phyloP scores from a whole-genome alignment of 164 flowering plant species.

The Aristolochia californica region DNA sequence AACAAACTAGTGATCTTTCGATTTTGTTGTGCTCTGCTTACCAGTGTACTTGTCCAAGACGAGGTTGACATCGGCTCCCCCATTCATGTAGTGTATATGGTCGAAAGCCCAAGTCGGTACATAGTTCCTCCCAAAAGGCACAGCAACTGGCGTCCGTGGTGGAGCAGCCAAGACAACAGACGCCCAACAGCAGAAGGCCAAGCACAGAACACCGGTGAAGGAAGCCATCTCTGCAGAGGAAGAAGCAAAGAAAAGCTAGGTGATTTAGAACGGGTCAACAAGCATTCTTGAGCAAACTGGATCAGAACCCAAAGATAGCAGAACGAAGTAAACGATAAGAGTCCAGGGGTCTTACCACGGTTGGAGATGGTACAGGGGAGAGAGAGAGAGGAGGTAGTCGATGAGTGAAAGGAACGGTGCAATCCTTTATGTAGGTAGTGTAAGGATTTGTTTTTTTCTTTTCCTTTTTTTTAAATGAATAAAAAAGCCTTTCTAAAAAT shows the following conservation, averaged over 20 bases:
- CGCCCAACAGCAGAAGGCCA: slow-evolving; percentile 18
- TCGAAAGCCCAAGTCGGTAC: slow-evolving; percentile 75
- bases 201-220: slow-evolving; percentile 8
- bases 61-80: slow-evolving; percentile 56
- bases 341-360: background rate
- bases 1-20: background rate
- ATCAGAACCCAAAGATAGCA: background rate
- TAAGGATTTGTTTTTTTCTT: background rate
- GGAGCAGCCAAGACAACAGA: slow-evolving; percentile 19
- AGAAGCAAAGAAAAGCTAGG: slow-evolving; percentile 1
- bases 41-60: slow-evolving; percentile 63
- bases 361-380: background rate
- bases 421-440: slow-evolving; percentile 9
- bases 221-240: slow-evolving; percentile 31
- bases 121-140: slow-evolving; percentile 59
- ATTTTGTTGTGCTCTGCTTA: slow-evolving; percentile 6
- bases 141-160: slow-evolving; percentile 44
- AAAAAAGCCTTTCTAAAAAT: background rate
- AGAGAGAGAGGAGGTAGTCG: background rate
- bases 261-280: no score
- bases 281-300: background rate
- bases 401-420: slow-evolving; percentile 2
- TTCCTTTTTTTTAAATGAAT: no score
- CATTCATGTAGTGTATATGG: slow-evolving; percentile 67
- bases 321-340: no score